Evolutionary conservation across 192 early-diverging fungal species (phyloP), one percentile per base, ranked within the genome.

Genomic region (Endogone sp.): DNA sequence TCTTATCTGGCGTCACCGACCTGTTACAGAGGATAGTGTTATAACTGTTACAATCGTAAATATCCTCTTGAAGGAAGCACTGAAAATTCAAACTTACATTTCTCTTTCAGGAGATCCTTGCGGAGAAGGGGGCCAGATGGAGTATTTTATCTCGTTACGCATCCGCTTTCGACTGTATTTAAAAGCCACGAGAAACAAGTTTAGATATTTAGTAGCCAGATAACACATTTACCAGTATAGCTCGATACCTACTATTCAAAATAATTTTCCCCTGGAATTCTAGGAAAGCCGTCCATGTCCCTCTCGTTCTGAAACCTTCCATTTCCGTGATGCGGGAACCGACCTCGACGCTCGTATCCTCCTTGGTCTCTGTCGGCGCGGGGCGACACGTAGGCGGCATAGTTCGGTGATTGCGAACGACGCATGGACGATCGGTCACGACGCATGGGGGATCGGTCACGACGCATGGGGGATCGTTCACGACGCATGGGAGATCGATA

Each of bases 71-170:
- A 37, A 32, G 72, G 26, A 27, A 6, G 25, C 8, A 20, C 11
- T 75, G 62, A 20, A 56, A 24, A 27, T 31, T 23, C 29, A 25
- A 29, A 64, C 4, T 28, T 64, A 44, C 28, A 8, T 64, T 29
- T 71, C 70, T 31, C 69, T 70, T 69, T 66, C 67, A 1, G 74
- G 68, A 6, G 78, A 68, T 30, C 62, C 25, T 55, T 80, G 75
- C 25, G 82, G 82, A 2, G 84, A 85, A 21, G 79, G 26, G 0
- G 75, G 72, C 84, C 84, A 85, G 4, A 85, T 72, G 4, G 68
- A 72, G 26, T 54, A 71, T 11, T 29, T 65, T 61, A 64, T 72
- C 29, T 66, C 69, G 54, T 82, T 72, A 31, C 84, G 62, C 21
- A 65, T 44, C 29, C 71, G 60, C 29, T 65, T 72, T 24, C 84